Conservation (phyloP, 768 basidiomycete genomes). For the Sarcodon sp. region DNA sequence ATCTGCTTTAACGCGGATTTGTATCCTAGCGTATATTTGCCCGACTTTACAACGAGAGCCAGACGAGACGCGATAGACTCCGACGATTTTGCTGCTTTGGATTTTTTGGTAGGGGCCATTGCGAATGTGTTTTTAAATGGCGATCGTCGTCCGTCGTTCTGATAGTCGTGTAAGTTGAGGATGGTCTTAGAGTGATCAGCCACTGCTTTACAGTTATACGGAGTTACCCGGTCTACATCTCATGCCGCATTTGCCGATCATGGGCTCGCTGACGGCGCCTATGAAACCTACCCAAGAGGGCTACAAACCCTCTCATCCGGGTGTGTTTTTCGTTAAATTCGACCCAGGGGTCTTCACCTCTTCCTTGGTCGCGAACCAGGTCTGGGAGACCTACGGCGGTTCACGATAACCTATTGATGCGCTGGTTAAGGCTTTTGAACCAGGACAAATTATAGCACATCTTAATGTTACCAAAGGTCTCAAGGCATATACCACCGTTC, state of each 20-base stretch:
- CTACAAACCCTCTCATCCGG: conserved; percentile 20
- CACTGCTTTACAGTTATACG: conserved; percentile 17
- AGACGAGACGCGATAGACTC: conserved; percentile 91
- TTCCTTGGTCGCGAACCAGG: conserved; percentile 22
- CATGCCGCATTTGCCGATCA: conserved; percentile 5
- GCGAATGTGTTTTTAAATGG: conserved; percentile 13
- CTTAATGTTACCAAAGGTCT: not conserved
- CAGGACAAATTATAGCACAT: not conserved
- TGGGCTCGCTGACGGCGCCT: conserved; percentile 1
- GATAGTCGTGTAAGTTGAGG: conserved; percentile 2
- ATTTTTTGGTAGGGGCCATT: conserved; percentile 95
- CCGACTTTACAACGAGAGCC: conserved; percentile 96
- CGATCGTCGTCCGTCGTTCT: conserved; percentile 10
- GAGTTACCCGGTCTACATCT: conserved; percentile 13
- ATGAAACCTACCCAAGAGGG: conserved; percentile 17
- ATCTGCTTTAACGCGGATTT: conserved; percentile 98
- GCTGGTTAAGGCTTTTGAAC: not conserved
- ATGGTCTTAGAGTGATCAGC: not conserved
- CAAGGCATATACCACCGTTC: conserved; percentile 31
- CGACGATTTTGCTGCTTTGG: conserved; percentile 84
- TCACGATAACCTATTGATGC: not conserved
- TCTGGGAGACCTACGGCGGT: conserved; percentile 4
- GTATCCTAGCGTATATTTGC: conserved; percentile 95
- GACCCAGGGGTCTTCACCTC: conserved; percentile 23
- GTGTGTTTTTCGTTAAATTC: conserved; percentile 22